These are phyloP conservation scores for Nakazawaea peltata DNA, from an alignment of 805 yeast species.

Conservation along the genomic window DNA sequence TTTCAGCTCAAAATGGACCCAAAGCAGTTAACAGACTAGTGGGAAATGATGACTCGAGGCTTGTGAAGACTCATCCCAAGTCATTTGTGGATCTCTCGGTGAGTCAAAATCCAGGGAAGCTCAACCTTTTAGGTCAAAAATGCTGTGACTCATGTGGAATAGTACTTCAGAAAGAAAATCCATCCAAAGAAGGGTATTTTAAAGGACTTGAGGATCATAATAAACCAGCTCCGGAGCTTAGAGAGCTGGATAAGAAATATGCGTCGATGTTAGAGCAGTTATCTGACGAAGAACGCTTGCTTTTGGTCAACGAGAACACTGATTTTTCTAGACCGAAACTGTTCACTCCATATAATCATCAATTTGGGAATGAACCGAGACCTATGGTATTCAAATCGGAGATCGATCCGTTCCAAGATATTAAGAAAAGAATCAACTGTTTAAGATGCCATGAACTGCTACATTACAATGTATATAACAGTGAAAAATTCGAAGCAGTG, in stretches of 20 bases:
- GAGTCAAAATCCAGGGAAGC: background rate
- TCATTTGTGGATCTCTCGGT: constrained; percentile 8
- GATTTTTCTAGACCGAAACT: constrained; percentile 4
- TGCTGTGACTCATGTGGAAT: constrained; percentile 55
- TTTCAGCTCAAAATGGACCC: background rate
- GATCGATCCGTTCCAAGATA: constrained; percentile 5
- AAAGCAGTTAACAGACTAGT: no score
- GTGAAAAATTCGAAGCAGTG: constrained; percentile 24
- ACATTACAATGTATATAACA: constrained; percentile 31
- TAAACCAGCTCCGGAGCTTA: constrained; percentile 6
- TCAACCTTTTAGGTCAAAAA: background rate
- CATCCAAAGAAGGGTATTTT: constrained; percentile 36
- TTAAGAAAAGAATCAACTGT: constrained; percentile 29
- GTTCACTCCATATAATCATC: constrained; percentile 4
- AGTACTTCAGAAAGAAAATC: constrained; percentile 32
- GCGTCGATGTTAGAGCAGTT: constrained; percentile 11
- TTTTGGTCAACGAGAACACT: constrained; percentile 17
- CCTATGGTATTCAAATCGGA: constrained; percentile 2
- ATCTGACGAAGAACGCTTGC: constrained; percentile 20
- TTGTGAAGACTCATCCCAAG: constrained; percentile 6
- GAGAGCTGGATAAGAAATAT: constrained; percentile 11
- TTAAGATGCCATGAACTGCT: constrained; percentile 48
- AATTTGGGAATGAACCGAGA: constrained; percentile 6
- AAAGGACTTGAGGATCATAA: constrained; percentile 6
- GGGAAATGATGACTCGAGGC: no score